These are phyloP conservation scores for Pseudodiploospora longispora DNA, from an alignment of 2,329 filamentous ascomycete genomes.

Conservation along the genomic window DNA sequence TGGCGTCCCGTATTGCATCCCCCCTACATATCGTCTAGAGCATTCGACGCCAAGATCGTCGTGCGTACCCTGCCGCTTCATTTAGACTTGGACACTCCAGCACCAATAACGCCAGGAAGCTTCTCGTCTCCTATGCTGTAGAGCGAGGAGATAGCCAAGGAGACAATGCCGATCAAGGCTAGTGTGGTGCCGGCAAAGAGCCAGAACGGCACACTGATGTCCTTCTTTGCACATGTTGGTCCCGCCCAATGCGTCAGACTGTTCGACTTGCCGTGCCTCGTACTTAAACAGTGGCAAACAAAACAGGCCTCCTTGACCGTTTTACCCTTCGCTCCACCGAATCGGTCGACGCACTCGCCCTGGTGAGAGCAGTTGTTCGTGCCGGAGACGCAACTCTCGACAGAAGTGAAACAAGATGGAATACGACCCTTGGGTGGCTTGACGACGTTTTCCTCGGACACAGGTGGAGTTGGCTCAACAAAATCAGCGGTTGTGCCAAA, in stretches of 20 bases:
- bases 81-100: slow-evolving; percentile 74
- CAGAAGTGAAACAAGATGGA: slow-evolving; percentile 66
- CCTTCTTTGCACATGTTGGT: slow-evolving; percentile 79
- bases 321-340: slow-evolving; percentile 33
- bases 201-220: slow-evolving; percentile 85
- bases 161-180: slow-evolving; percentile 57
- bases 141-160: slow-evolving; percentile 67
- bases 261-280: slow-evolving; percentile 40
- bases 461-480: slow-evolving; percentile 16
- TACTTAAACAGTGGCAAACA: slow-evolving; percentile 64
- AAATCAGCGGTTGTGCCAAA: slow-evolving; percentile 20
- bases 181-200: slow-evolving; percentile 71
- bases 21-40: too few species aligned
- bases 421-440: slow-evolving; percentile 37
- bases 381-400: slow-evolving; percentile 56
- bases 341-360: slow-evolving; percentile 67
- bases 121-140: slow-evolving; percentile 80
- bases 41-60: too few species aligned
- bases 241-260: slow-evolving; percentile 76
- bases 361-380: slow-evolving; percentile 80
- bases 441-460: slow-evolving; percentile 24
- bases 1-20: too few species aligned
- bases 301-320: slow-evolving; percentile 54
- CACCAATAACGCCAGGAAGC: slow-evolving; percentile 90
- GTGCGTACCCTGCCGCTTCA: slow-evolving; percentile 19